Evolutionary conservation across 441 rosid genomes (phyloP).

Genomic region (Geranium incanum): DNA sequence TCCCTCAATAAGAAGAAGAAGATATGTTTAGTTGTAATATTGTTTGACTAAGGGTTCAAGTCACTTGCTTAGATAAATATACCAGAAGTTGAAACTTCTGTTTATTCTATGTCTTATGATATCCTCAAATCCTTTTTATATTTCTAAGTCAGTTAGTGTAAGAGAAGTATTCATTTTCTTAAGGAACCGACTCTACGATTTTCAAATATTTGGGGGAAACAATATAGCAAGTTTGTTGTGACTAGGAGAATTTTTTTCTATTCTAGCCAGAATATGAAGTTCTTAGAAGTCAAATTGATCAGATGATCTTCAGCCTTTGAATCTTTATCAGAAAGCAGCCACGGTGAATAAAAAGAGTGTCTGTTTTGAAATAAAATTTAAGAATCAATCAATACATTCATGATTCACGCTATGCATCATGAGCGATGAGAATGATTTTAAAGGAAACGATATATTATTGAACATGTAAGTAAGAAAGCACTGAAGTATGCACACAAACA

Average conservation of each 20-base stretch:
- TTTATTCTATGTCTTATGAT: background rate
- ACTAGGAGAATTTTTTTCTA: background rate
- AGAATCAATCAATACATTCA: background rate
- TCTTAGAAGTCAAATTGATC: background rate
- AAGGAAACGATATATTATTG: background rate
- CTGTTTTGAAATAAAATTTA: background rate
- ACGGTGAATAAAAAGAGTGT: background rate
- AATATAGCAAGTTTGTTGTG: background rate
- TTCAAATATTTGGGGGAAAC: background rate
- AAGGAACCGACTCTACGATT: background rate
- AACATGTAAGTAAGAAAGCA: slow-evolving; percentile 10
- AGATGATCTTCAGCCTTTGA: background rate
- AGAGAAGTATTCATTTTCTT: background rate
- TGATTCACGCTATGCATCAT: background rate
- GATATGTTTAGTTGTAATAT: slow-evolving; percentile 4
- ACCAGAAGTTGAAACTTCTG: background rate
- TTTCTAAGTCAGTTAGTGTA: background rate
- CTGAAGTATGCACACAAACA: background rate
- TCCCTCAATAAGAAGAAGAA: slow-evolving; percentile 5
- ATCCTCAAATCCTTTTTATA: background rate
- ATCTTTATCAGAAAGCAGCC: slow-evolving; percentile 7
- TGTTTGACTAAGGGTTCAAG: slow-evolving; percentile 18
- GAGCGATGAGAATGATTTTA: slow-evolving; percentile 3
- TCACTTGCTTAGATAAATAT: background rate
- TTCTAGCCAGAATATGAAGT: slow-evolving; percentile 7